Evolutionary conservation across 306 rosid species (phyloP), one percentile per base, ranked within the genome.

Genomic region (Carpinus fangiana): DNA sequence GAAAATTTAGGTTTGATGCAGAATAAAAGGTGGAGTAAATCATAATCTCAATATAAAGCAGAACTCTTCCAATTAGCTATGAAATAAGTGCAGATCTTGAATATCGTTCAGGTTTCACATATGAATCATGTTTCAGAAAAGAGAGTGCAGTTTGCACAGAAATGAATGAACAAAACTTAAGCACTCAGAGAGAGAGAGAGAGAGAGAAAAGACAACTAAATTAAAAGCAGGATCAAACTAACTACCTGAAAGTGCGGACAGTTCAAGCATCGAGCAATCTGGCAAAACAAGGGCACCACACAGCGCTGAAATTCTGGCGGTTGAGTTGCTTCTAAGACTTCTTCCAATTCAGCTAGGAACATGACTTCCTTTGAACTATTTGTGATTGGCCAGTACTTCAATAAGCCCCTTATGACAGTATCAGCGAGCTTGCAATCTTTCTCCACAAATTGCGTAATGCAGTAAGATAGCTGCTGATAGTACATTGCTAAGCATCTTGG

Each of bases 281-380:
- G 89, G 74, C 78, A 72, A 76, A 88, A 88, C 36, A 90, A 80
- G 61, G 89, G 92, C 11, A 86, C 88, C 92, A 88, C 84, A 61
- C 89, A 88, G 53, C 85, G 81, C 78, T 90, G 92, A 78, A 90
- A 90, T 54, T 90, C 94, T 73, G 85, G 79, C 14, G 85, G 88
- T 76, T 86, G 86, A 71, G 90, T 86, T 21, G 88, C 88, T 83
- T 90, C 92, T 53, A 90, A 80, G 74, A 86, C 65, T 81, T 86
- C 92, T 82, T 90, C 94, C 38, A 90, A 79, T 83, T 90, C 89
- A 65, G 82, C 66, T 38, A 88, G 78, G 85, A 90, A 86, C 90
- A 88, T 88, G 66, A 88, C 92, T 79, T 86, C 90, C 88, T 90
- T 90, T 4, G 94, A 86, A 84, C 91, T 90, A 84, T 82, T 88